A percentile compares a stretch with the other conserved stretches of the same genome.
Conservation (phyloP, 768 basidiomycete genomes). For the Lactarius indigo region DNA sequence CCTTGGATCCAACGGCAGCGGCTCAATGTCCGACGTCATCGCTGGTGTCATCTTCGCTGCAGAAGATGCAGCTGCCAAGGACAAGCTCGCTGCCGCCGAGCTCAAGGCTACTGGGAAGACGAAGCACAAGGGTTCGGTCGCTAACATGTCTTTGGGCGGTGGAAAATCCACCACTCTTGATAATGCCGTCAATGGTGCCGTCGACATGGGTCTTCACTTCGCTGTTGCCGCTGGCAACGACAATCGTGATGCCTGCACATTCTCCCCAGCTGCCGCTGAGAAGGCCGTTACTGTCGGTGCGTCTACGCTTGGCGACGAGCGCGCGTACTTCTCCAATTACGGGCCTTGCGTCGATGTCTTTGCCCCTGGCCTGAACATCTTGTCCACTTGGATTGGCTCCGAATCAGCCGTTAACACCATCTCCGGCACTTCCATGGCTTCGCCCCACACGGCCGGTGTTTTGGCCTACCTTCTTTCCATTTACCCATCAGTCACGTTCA, state of each 20-base stretch:
- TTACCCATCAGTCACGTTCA: constrained; percentile 61
- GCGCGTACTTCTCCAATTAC: constrained; percentile 91
- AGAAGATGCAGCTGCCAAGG: constrained; percentile 47
- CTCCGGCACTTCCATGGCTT: constrained; percentile 91
- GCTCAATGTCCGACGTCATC: constrained; percentile 92
- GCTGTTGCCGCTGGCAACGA: constrained; percentile 94
- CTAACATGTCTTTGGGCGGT: constrained; percentile 97
- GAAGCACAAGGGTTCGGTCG: constrained; percentile 89
- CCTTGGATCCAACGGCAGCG: constrained; percentile 90
- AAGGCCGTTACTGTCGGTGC: constrained; percentile 95
- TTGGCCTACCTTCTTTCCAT: constrained; percentile 87
- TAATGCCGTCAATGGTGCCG: constrained; percentile 79
- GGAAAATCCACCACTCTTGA: constrained; percentile 87
- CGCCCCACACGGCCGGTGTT: constrained; percentile 83
- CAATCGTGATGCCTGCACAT: constrained; percentile 85
- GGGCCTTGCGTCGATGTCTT: constrained; percentile 92
- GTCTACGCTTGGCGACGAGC: constrained; percentile 73
- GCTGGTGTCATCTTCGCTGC: constrained; percentile 84
- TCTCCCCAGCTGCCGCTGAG: constrained; percentile 87
- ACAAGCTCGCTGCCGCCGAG: constrained; percentile 60
- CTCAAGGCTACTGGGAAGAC: constrained; percentile 70
- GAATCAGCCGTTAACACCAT: constrained; percentile 58
- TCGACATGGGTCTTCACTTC: constrained; percentile 84
- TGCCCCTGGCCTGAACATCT: constrained; percentile 84
- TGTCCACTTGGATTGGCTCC: constrained; percentile 75